These are phyloP conservation scores for Suillus occidentalis DNA, from an alignment of 768 basidiomycete species.

Conservation along the genomic window DNA sequence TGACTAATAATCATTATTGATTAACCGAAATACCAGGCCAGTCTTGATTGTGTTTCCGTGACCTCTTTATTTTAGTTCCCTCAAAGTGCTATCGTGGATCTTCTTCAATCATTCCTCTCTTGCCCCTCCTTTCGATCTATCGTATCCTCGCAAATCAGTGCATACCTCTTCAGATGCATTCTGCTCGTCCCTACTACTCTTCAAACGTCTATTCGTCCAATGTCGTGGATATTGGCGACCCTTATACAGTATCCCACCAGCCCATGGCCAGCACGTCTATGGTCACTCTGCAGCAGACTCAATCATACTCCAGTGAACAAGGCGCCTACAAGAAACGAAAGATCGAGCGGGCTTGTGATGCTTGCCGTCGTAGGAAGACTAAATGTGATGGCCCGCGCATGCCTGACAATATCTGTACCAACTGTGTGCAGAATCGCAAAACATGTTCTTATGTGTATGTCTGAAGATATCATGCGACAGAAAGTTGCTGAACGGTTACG, in stretches of 20 bases:
- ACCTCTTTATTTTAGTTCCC: conserved; percentile 17
- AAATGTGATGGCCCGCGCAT: conserved; percentile 60
- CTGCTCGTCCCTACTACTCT: conserved; percentile 14
- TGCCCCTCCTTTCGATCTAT: conserved; percentile 3
- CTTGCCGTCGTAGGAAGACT: conserved; percentile 57
- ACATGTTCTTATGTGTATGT: conserved; percentile 62
- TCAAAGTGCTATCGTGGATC: conserved; percentile 13
- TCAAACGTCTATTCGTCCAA: conserved; percentile 19
- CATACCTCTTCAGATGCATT: conserved; percentile 18
- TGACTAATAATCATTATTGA: not conserved
- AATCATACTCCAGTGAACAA: conserved; percentile 14
- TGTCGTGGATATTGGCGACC: conserved; percentile 29
- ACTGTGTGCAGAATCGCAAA: conserved; percentile 51
- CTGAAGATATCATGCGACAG: conserved; percentile 3
- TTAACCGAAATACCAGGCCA: not conserved
- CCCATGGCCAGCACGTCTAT: conserved; percentile 10
- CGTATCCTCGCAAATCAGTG: not conserved
- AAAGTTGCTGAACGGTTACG: conserved; percentile 3
- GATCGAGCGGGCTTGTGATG: conserved; percentile 59
- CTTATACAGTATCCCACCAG: conserved; percentile 8
- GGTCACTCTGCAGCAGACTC: conserved; percentile 12
- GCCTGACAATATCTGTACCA: conserved; percentile 53
- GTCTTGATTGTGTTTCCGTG: not conserved
- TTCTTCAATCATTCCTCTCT: conserved; percentile 7
- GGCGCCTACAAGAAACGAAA: conserved; percentile 41